Conservation (phyloP, 208 protist genomes). For the Leishmania turanica region DNA sequence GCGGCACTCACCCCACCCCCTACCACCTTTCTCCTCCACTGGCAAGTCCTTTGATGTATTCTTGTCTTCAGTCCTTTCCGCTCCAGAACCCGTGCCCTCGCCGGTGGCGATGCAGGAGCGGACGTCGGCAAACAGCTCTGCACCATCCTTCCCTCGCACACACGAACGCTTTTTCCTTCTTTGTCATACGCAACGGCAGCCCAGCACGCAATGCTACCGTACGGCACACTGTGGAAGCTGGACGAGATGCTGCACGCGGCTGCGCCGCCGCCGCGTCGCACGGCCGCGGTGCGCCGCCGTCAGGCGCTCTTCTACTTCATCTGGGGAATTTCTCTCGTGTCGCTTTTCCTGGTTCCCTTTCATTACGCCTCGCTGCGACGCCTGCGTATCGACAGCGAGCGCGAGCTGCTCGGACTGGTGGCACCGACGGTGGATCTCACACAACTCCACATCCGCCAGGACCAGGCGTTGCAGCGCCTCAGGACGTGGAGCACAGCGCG, state of each 20-base stretch:
- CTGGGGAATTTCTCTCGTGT: slow-evolving; percentile 36
- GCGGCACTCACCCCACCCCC: background rate
- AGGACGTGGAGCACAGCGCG: background rate
- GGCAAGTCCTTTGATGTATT: background rate
- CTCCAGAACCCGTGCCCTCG: background rate
- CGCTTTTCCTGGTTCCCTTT: slow-evolving; percentile 51
- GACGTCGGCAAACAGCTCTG: too few relatives aligned
- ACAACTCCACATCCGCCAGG: slow-evolving; percentile 3
- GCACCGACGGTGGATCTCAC: slow-evolving; percentile 11
- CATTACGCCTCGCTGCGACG: slow-evolving; percentile 41
- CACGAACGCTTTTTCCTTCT: background rate
- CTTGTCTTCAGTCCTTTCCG: background rate
- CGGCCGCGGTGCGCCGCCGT: slow-evolving; percentile 32
- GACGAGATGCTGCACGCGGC: slow-evolving; percentile 53
- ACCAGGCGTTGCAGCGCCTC: slow-evolving; percentile 16
- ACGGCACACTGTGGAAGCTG: slow-evolving; percentile 56
- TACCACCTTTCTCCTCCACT: background rate
- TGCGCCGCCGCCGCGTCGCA: slow-evolving; percentile 33
- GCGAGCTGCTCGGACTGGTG: slow-evolving; percentile 21
- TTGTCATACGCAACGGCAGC: background rate
- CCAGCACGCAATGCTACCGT: slow-evolving; percentile 45
- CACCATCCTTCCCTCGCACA: background rate
- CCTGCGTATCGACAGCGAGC: slow-evolving; percentile 16
- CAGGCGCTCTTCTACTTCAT: slow-evolving; percentile 44
- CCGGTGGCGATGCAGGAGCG: background rate